Percentiles rank a stretch among this genome's conserved stretches.
Evolutionary conservation across 139 green algal species (phyloP).

Genomic region (Micractinium conductrix): DNA sequence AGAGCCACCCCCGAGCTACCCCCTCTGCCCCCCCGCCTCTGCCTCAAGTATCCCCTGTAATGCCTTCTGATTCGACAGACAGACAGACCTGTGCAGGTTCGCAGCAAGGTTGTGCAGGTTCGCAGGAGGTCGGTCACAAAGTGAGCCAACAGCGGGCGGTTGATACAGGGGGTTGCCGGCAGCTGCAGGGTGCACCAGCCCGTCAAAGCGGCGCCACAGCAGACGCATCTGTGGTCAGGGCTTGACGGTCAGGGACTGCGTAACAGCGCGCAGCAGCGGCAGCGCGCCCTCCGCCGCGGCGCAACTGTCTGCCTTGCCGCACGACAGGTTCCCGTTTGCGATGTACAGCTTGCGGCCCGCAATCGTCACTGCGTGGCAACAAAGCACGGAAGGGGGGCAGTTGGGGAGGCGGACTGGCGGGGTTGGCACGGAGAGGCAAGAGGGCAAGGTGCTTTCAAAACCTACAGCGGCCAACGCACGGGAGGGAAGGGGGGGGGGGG

Average conservation of each 20-base stretch:
- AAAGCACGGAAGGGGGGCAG: neutral
- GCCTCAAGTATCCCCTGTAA: neutral
- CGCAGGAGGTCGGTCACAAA: no score
- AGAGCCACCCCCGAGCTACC: no score
- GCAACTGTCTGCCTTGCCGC: slow-evolving; percentile 43
- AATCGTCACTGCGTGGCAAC: slow-evolving; percentile 28
- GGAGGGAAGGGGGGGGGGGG: no score
- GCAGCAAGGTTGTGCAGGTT: no score
- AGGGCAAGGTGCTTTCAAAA: neutral
- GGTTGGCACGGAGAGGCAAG: neutral
- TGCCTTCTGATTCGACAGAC: neutral
- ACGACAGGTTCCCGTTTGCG: slow-evolving; percentile 70
- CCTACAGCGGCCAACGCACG: no score
- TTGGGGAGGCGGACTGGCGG: neutral
- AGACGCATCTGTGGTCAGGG: no score
- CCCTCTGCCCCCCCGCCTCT: no score
- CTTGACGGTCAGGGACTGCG: neutral
- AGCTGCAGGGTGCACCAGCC: no score
- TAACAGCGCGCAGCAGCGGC: neutral
- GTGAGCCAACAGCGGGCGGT: no score
- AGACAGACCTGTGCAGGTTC: no score
- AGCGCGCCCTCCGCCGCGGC: neutral
- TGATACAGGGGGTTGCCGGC: no score
- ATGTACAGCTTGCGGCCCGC: slow-evolving; percentile 73
- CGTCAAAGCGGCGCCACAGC: no score